Percentiles rank a stretch among this genome's conserved stretches.
Conservation (phyloP, 129 eudicot genomes). For the Tagetes patula region DNA sequence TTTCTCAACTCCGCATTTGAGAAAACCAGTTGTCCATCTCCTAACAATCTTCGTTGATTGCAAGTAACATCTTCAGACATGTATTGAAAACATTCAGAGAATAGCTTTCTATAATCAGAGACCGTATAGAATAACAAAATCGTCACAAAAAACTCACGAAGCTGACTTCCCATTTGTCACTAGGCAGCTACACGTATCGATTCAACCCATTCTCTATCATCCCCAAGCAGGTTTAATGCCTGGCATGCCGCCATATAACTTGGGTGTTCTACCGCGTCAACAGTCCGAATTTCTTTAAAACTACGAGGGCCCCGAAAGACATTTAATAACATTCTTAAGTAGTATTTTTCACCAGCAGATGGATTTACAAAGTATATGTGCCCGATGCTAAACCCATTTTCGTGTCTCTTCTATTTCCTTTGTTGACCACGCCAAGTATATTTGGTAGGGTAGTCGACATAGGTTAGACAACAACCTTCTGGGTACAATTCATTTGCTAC, state of each 20-base stretch:
- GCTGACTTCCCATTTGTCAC: neutral
- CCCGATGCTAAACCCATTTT: neutral
- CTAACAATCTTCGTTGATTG: neutral
- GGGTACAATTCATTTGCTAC: neutral
- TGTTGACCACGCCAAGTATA: conserved; percentile 1
- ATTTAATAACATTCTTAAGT: neutral
- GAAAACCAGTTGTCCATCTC: neutral
- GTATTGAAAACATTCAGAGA: neutral
- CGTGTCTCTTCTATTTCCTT: neutral
- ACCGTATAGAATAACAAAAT: neutral
- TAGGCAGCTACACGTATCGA: neutral
- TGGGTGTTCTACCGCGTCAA: neutral
- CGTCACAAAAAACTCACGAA: neutral
- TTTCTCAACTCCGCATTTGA: neutral
- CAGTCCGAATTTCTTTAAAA: neutral
- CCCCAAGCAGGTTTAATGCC: neutral
- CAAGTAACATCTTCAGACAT: neutral
- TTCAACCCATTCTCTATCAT: neutral
- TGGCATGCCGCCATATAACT: neutral
- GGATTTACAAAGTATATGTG: neutral
- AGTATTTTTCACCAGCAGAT: neutral
- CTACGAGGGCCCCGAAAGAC: neutral
- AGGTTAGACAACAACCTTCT: neutral
- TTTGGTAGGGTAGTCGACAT: neutral
- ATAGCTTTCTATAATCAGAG: neutral